Percentiles rank a stretch among this genome's conserved stretches.
These are phyloP conservation scores for Globisporangium orthogonon DNA, from an alignment of 352 stramenopile species.

Conservation along the genomic window DNA sequence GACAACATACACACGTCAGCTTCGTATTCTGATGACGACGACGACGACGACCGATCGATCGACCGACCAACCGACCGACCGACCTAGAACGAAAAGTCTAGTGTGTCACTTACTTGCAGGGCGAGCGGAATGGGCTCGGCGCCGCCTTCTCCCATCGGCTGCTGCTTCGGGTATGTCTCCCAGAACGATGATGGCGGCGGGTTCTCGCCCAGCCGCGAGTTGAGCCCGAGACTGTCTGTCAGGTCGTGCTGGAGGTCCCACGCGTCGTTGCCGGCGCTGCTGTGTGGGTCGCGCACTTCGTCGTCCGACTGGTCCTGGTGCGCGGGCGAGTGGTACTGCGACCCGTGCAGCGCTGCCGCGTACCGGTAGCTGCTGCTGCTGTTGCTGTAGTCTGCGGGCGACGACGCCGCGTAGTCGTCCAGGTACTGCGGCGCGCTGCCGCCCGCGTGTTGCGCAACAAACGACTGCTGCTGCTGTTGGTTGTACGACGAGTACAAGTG, in stretches of 20 bases:
- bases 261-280: constrained; percentile 5
- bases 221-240: constrained; percentile 12
- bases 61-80: background rate
- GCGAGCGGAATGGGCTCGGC: constrained; percentile 23
- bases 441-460: constrained; percentile 5
- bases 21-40: constrained; percentile 6
- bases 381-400: constrained; percentile 1
- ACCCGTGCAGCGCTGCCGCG: constrained; percentile 3
- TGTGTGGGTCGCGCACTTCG: constrained; percentile 15
- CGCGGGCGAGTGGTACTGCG: constrained; percentile 6
- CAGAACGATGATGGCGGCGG: constrained; percentile 32
- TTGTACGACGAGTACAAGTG: constrained; percentile 11
- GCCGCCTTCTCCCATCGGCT: constrained; percentile 1
- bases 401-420: constrained; percentile 7
- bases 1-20: background rate
- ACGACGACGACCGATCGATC: background rate
- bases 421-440: constrained; percentile 1
- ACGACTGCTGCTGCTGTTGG: constrained; percentile 12
- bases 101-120: constrained; percentile 14
- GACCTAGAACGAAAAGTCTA: constrained; percentile 4
- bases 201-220: constrained; percentile 29
- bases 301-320: constrained; percentile 10
- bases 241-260: constrained; percentile 25
- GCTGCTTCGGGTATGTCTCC: constrained; percentile 36
- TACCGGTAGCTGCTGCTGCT: constrained; percentile 10